Evolutionary conservation across 2,329 filamentous ascomycete genomes (phyloP).

Genomic region (Colletotrichum lini): DNA sequence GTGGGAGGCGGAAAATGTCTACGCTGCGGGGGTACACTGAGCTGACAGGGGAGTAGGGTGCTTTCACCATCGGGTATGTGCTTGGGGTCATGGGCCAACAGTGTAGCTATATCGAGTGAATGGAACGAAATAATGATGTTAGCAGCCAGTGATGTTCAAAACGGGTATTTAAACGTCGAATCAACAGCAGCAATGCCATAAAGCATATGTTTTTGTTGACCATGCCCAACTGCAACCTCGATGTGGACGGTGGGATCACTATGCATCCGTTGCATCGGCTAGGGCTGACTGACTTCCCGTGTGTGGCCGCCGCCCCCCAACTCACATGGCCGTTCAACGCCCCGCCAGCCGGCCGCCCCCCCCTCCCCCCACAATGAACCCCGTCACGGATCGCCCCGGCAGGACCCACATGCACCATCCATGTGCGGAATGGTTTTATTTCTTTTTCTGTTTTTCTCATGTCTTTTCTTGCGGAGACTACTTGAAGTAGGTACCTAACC

Average conservation of each 20-base stretch:
- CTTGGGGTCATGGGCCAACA: not conserved
- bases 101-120: not conserved
- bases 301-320: not conserved
- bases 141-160: no score
- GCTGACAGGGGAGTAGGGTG: not conserved
- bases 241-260: not conserved
- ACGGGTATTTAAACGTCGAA: no score
- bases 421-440: not conserved
- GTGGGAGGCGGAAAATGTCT: conserved; percentile 69
- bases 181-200: not conserved
- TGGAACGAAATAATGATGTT: not conserved
- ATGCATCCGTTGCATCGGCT: not conserved
- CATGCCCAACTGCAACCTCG: not conserved
- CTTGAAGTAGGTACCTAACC: no score
- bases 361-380: not conserved
- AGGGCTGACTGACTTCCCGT: conserved; percentile 17
- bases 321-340: conserved; percentile 1
- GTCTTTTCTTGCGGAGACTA: no score
- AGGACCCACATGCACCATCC: conserved; percentile 19
- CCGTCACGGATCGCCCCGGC: conserved; percentile 35
- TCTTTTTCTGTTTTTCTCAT: not conserved
- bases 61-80: not conserved
- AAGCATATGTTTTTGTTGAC: rapidly evolving
- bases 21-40: conserved; percentile 45
- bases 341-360: not conserved